Evolutionary conservation across 2,329 filamentous ascomycete species (phyloP).

Genomic region (Aspergillus aculeatinus): DNA sequence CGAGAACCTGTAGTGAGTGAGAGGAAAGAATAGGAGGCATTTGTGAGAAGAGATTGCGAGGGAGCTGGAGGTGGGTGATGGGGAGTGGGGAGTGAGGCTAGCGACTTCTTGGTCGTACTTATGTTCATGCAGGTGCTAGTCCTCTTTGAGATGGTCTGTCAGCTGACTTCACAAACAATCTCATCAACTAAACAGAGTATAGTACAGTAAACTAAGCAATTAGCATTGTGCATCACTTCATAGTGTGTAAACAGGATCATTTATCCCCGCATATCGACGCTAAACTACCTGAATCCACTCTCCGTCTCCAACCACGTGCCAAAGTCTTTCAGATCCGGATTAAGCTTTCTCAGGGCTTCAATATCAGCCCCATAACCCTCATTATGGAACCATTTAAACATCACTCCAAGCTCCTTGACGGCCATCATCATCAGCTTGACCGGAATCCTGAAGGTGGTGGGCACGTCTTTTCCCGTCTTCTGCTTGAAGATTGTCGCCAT

Average conservation of each 20-base stretch:
- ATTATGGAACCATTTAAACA: slow-evolving; percentile 53
- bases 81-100: too few relatives aligned
- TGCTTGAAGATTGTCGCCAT: slow-evolving; percentile 49
- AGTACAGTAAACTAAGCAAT: too few relatives aligned
- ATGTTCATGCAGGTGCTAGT: background rate
- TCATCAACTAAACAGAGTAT: too few relatives aligned
- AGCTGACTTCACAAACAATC: slow-evolving; percentile 7
- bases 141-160: too few relatives aligned
- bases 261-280: too few relatives aligned
- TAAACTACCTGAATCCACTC: slow-evolving; percentile 30
- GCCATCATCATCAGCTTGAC: slow-evolving; percentile 43
- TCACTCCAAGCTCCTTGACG: slow-evolving; percentile 46
- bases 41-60: too few relatives aligned
- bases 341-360: slow-evolving; percentile 38
- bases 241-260: too few relatives aligned
- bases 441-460: slow-evolving; percentile 45
- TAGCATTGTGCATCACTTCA: too few relatives aligned
- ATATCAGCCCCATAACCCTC: slow-evolving; percentile 52
- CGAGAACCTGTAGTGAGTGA: too few relatives aligned
- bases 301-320: slow-evolving; percentile 50
- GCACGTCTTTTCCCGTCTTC: slow-evolving; percentile 46
- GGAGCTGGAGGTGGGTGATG: too few relatives aligned
- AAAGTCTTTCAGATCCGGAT: slow-evolving; percentile 50
- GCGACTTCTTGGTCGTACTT: too few relatives aligned
- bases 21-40: too few relatives aligned